phyloP scores from a whole-genome alignment of 106 monocot species.

The Platanthera zijinensis region DNA sequence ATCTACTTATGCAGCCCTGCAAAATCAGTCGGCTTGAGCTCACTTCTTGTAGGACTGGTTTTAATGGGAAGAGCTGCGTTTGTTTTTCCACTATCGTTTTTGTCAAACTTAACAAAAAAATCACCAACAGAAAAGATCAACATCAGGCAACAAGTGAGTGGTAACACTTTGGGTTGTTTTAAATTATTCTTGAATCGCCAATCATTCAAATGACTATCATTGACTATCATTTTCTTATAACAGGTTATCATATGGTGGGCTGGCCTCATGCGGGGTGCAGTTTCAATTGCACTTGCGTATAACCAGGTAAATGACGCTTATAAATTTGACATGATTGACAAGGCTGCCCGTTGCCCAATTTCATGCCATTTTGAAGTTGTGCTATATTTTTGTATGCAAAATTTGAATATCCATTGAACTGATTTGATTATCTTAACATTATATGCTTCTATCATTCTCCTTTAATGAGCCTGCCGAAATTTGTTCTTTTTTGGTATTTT shows the following conservation, averaged over 20 bases:
- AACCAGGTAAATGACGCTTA: conserved; percentile 48
- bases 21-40: conserved; percentile 27
- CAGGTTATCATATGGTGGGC: conserved; percentile 98
- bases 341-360: background rate
- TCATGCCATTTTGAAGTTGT: background rate
- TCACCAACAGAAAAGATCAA: conserved; percentile 22
- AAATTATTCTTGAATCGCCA: background rate
- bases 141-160: conserved; percentile 34
- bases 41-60: conserved; percentile 30
- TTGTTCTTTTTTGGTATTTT: background rate
- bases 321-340: background rate
- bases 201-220: background rate
- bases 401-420: background rate
- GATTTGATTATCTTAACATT: background rate
- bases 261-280: conserved; percentile 95
- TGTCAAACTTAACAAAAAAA: conserved; percentile 31
- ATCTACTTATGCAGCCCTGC: conserved; percentile 26
- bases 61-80: conserved; percentile 47
- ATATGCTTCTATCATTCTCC: background rate
- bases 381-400: background rate
- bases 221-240: background rate
- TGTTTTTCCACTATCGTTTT: conserved; percentile 43
- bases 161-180: background rate
- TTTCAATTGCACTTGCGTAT: conserved; percentile 96
- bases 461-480: background rate